Percentiles rank a stretch among this genome's conserved stretches.
These are phyloP conservation scores for Termitomyces sp. DNA, from an alignment of 768 basidiomycete species.

Conservation along the genomic window DNA sequence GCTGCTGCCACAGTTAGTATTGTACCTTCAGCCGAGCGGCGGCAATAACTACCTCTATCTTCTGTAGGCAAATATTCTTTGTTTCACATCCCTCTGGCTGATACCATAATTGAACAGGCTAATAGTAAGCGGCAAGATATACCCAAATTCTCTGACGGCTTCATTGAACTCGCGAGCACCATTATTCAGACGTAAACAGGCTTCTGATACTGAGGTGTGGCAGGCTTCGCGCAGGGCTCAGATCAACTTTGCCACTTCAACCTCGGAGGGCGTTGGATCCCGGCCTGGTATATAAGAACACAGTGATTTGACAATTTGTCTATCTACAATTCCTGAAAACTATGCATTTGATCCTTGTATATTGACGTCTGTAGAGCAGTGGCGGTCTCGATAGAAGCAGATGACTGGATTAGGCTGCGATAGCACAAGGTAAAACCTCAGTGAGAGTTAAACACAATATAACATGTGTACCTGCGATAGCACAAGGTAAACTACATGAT, in stretches of 20 bases:
- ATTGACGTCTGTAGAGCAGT: background rate
- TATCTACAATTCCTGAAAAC: too few species aligned
- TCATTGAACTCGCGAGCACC: background rate
- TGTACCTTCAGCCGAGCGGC: background rate
- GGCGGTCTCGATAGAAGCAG: too few species aligned
- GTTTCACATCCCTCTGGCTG: background rate
- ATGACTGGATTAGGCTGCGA: too few species aligned
- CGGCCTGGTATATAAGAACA: background rate
- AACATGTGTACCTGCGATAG: too few species aligned
- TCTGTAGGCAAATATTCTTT: background rate
- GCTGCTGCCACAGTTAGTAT: background rate
- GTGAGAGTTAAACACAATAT: too few species aligned
- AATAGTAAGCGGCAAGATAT: background rate
- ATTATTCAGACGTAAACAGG: background rate
- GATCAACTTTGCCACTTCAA: background rate
- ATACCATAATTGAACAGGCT: background rate
- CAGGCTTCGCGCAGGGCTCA: background rate
- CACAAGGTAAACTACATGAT: too few species aligned
- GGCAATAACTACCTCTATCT: background rate
- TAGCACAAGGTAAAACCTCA: too few species aligned
- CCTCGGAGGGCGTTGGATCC: background rate
- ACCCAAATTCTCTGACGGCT: background rate
- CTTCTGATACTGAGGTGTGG: background rate
- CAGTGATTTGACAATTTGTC: too few species aligned
- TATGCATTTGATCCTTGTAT: background rate